A percentile compares a stretch with the other conserved stretches of the same genome.
Evolutionary conservation across 2,329 filamentous ascomycete genomes (phyloP).

Genomic region (Arachnomyces sp.): DNA sequence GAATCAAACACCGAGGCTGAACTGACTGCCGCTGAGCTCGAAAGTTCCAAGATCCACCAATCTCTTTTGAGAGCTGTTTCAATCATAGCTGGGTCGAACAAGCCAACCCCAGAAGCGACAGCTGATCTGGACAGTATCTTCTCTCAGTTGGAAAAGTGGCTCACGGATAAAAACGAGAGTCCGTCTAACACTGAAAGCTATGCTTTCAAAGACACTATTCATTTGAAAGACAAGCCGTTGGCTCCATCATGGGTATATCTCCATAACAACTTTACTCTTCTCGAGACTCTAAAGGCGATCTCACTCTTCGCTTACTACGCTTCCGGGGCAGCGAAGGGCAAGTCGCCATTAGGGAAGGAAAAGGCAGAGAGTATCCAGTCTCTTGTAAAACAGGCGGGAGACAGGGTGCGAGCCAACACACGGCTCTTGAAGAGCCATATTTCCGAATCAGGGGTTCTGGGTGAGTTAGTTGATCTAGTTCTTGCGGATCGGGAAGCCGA

Average conservation of each 20-base stretch:
- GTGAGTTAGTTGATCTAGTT: constrained; percentile 32
- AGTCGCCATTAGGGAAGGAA: constrained; percentile 24
- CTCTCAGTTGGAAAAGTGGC: constrained; percentile 9
- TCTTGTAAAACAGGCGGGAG: constrained; percentile 21
- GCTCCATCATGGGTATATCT: constrained; percentile 36
- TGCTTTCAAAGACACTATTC: too few species aligned
- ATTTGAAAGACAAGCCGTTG: constrained; percentile 2
- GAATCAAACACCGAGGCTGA: constrained; percentile 20
- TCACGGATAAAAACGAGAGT: constrained; percentile 5
- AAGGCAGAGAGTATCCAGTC: constrained; percentile 22
- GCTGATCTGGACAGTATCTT: constrained; percentile 2
- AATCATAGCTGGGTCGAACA: constrained; percentile 27
- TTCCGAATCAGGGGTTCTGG: constrained; percentile 33
- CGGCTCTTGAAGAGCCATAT: constrained; percentile 30
- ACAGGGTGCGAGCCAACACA: constrained; percentile 27
- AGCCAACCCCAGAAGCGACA: constrained; percentile 16
- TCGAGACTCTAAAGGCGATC: constrained; percentile 35
- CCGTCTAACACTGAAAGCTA: too few species aligned
- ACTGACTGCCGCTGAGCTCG: constrained; percentile 29
- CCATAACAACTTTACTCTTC: constrained; percentile 28
- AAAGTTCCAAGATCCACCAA: constrained; percentile 24
- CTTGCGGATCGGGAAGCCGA: constrained; percentile 10
- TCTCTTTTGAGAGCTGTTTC: constrained; percentile 26
- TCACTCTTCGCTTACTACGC: constrained; percentile 23
- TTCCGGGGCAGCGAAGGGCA: constrained; percentile 24